A percentile compares a stretch with the other conserved stretches of the same genome.
phyloP scores from a whole-genome alignment of 805 yeast species.

The Pichia deserticola region DNA sequence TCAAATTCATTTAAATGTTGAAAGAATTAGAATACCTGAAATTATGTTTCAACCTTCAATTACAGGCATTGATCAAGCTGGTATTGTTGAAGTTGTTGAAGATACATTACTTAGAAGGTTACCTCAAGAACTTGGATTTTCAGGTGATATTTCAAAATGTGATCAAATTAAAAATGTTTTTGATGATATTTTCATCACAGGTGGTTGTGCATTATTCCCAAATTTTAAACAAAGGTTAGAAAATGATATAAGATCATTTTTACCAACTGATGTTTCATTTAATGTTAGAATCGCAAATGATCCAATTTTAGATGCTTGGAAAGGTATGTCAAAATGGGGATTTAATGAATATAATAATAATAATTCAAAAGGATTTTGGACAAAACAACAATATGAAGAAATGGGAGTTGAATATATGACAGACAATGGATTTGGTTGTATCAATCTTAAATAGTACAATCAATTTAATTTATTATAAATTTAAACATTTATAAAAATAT shows the following conservation, averaged over 20 bases:
- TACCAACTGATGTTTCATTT: slow-evolving; percentile 63
- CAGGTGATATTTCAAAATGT: slow-evolving; percentile 36
- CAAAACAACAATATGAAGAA: slow-evolving; percentile 75
- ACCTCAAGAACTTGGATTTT: slow-evolving; percentile 41
- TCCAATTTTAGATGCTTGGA: slow-evolving; percentile 83
- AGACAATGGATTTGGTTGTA: slow-evolving; percentile 68
- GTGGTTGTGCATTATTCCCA: slow-evolving; percentile 67
- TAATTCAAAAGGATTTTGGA: slow-evolving; percentile 30
- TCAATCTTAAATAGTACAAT: slow-evolving; percentile 12
- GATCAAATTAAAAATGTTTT: slow-evolving; percentile 32
- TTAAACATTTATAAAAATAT: too few relatives aligned
- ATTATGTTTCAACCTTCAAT: slow-evolving; percentile 86
- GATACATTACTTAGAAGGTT: slow-evolving; percentile 56
- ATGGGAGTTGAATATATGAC: slow-evolving; percentile 84
- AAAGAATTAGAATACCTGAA: slow-evolving; percentile 88
- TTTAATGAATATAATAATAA: slow-evolving; percentile 33
- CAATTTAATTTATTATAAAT: too few relatives aligned
- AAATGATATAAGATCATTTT: slow-evolving; percentile 57
- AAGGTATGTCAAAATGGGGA: slow-evolving; percentile 85
- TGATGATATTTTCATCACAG: slow-evolving; percentile 72
- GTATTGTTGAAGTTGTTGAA: slow-evolving; percentile 71
- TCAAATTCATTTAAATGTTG: slow-evolving; percentile 86
- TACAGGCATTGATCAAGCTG: slow-evolving; percentile 95
- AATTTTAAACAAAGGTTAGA: slow-evolving; percentile 63
- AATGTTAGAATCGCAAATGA: slow-evolving; percentile 56